Evolutionary conservation across 257 asterid species (phyloP), one percentile per base, ranked within the genome.

Genomic region (Voacanga thouarsii): DNA sequence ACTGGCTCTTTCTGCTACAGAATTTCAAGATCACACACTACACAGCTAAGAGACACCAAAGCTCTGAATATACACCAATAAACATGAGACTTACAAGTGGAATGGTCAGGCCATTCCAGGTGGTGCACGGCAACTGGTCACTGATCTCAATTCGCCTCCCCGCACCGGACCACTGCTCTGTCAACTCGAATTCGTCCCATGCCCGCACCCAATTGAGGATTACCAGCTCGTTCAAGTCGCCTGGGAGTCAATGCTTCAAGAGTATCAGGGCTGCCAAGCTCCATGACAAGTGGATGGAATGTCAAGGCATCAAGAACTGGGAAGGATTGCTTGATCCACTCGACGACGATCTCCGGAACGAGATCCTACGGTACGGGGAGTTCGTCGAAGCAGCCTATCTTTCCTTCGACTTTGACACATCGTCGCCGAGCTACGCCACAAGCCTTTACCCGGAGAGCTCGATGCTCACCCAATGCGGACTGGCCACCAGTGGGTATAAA

Each of bases 301-400:
- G 88, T 23, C 99, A 94, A 72, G 97, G 99, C 71, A 80, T 91
- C 90, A 87, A 89, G 89, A 88, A 92, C 47, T 94, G 99, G 99
- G 97, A 94, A 30, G 99, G 99, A 5, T 65, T 94, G 63, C 92
- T 94, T 19, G 96, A 95, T 79, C 99, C 98, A 0, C 94, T 95
- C 1, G 96, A 95, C 49, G 91, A 92, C 47, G 86, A 80, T 72
- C 91, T 95, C 33, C 86, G 97, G 0, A 57, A 41, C 24, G 98
- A 95, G 86, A 95, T 95, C 10, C 80, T 95, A 0, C 77, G 98
- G 47, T 95, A 92, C 60, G 99, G 98, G 12, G 85, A 90, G 26
- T 95, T 92, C 24, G 94, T 92, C 19, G 97, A 92, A 72, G 96
- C 96, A 3, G 90, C 98, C 18, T 92, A 95, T 53, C 88, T 82